Percentiles rank a stretch among this genome's conserved stretches.
phyloP scores from a whole-genome alignment of 495 filamentous ascomycete genomes.

The Cudoniella acicularis region DNA sequence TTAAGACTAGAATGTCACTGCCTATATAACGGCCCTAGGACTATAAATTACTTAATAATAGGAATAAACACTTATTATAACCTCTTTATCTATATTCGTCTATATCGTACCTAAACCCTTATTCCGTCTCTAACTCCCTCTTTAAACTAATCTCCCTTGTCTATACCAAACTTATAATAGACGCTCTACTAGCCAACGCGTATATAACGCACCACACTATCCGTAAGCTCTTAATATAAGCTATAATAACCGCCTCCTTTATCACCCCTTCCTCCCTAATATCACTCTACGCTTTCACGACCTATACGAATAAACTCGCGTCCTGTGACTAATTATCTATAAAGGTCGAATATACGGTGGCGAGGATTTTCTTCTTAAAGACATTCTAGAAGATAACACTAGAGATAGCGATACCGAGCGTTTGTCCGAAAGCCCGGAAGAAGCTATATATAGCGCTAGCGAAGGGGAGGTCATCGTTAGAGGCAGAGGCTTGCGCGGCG shows the following conservation, averaged over 20 bases:
- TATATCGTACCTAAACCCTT: conserved; percentile 20
- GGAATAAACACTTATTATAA: background rate
- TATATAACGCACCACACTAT: conserved; percentile 53
- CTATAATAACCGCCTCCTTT: conserved; percentile 42
- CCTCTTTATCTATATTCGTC: conserved; percentile 1
- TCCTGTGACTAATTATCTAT: conserved; percentile 50
- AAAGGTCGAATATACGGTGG: conserved; percentile 36
- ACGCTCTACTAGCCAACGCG: conserved; percentile 20
- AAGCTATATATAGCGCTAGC: conserved; percentile 57
- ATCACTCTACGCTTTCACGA: conserved; percentile 52
- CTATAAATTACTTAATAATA: conserved; percentile 1
- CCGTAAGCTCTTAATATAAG: conserved; percentile 54
- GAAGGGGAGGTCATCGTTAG: conserved; percentile 48
- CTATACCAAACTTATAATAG: conserved; percentile 16
- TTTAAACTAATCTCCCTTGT: conserved; percentile 15
- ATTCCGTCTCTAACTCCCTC: conserved; percentile 18
- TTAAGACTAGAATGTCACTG: conserved; percentile 1
- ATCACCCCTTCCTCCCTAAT: conserved; percentile 22
- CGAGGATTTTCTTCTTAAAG: conserved; percentile 43
- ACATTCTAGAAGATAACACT: conserved; percentile 57
- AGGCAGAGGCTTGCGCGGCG: conserved; percentile 39
- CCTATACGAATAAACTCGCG: conserved; percentile 53
- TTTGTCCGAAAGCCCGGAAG: conserved; percentile 53
- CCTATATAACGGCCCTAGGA: background rate
- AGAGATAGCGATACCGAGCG: conserved; percentile 46